Evolutionary conservation across 139 green algal genomes (phyloP).

Genomic region (Zygnema circumcarinatum): DNA sequence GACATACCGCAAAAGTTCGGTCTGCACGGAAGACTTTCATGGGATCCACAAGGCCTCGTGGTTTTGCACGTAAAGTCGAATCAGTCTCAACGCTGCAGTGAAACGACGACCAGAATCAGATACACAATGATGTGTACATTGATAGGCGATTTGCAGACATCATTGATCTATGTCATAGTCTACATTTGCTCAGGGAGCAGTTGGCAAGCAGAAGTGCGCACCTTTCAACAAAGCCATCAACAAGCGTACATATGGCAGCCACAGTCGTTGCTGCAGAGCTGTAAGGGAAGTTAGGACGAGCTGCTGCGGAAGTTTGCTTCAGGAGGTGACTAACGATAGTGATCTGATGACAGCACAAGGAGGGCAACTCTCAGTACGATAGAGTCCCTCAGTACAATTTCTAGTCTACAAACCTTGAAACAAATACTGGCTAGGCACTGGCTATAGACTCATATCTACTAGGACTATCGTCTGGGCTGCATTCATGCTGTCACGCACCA

Average conservation of each 20-base stretch:
- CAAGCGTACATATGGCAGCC: neutral
- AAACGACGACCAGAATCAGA: too few relatives aligned
- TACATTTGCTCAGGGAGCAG: too few relatives aligned
- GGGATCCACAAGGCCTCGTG: neutral
- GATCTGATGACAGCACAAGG: neutral
- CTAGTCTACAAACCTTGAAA: neutral
- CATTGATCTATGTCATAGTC: too few relatives aligned
- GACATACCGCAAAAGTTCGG: neutral
- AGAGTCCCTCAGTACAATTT: slow-evolving; percentile 4
- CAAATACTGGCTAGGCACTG: too few relatives aligned
- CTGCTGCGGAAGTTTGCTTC: slow-evolving; percentile 12
- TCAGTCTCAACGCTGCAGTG: too few relatives aligned
- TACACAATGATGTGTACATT: too few relatives aligned
- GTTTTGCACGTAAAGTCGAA: neutral
- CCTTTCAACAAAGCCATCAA: slow-evolving; percentile 7
- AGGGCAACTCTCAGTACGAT: neutral
- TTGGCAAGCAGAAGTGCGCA: neutral
- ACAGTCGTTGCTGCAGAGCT: neutral
- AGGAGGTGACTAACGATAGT: neutral
- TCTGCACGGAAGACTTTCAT: neutral
- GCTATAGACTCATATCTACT: too few relatives aligned
- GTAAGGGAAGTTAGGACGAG: neutral
- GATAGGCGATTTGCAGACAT: too few relatives aligned
- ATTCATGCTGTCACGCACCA: too few relatives aligned
- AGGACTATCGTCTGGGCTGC: too few relatives aligned